Conservation (phyloP, 208 protist genomes). For the Vickermania ingenoplastis region DNA sequence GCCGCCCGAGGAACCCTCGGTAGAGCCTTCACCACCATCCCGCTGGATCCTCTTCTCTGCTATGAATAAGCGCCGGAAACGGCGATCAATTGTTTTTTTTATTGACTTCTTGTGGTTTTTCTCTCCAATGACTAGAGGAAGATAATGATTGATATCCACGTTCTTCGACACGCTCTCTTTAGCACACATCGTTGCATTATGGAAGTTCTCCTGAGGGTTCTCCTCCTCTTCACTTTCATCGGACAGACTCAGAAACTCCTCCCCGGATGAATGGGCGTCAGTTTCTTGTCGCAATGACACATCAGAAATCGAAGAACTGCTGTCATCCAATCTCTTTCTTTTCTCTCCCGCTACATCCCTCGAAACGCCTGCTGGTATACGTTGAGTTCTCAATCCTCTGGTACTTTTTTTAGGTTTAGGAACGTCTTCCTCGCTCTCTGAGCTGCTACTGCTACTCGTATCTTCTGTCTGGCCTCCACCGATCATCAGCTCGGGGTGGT, state of each 20-base stretch:
- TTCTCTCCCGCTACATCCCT: too few species aligned
- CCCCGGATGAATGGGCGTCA: slow-evolving; percentile 12
- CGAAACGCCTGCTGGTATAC: too few species aligned
- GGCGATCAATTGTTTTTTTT: slow-evolving; percentile 8
- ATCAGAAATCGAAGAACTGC: slow-evolving; percentile 54
- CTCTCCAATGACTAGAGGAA: slow-evolving; percentile 28
- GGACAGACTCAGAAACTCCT: slow-evolving; percentile 7
- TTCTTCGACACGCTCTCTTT: slow-evolving; percentile 41
- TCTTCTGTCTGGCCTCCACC: not conserved
- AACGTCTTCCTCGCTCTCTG: slow-evolving; percentile 1
- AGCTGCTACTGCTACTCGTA: slow-evolving; percentile 3
- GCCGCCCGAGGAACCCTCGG: slow-evolving; percentile 9
- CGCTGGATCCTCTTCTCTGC: not conserved
- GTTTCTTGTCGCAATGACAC: slow-evolving; percentile 54
- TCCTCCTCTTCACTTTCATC: slow-evolving; percentile 15
- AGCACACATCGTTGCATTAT: slow-evolving; percentile 24
- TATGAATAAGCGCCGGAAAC: slow-evolving; percentile 8
- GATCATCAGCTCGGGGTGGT: not conserved
- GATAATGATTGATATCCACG: slow-evolving; percentile 65
- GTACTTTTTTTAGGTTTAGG: not conserved
- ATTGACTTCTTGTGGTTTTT: slow-evolving; percentile 7
- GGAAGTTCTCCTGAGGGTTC: slow-evolving; percentile 19
- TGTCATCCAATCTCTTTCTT: slow-evolving; percentile 11
- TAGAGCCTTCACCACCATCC: not conserved
- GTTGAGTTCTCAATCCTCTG: not conserved